Base-by-base conservation (phyloP, 1,284 basidiomycete genomes). In the Volvariella surrecta region DNA sequence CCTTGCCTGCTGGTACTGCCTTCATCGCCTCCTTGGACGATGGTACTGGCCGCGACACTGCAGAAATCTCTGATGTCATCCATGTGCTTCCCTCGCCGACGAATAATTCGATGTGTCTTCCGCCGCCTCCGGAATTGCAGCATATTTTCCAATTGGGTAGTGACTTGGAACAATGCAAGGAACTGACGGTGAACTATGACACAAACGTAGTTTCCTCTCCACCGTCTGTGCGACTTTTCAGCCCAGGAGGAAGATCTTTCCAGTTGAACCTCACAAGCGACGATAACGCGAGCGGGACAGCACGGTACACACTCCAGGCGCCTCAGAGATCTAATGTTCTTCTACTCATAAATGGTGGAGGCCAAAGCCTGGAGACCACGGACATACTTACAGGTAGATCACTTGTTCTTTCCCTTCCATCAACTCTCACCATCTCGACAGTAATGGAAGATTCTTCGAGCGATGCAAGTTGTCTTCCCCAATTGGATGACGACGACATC, bases 11-110 rank as follows among this genome's bases (percentile, higher is more conserved):
- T 2, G 70, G 67, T 22, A 70, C 72, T 3, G 54, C 59, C 17
- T 79, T 81, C 47, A 54, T 82, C 41, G 74, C 74, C 0, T 74
- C 75, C 9, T 64, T 82, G 28, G 70, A 77, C 47, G 68, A 74
- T 53, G 58, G 58, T 0, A 47, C 52, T 9, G 72, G 70, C 6
- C 50, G 58, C 3, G 60, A 58, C 44, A 55, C 68, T 3, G 69
- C 69, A 1, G 49, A 51, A 18, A 61, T 73, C 3, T 79, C 77
- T 19, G 71, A 76, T 49, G 52, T 81, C 17, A 67, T 73, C 38
- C 58, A 54, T 15, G 65, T 81, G 17, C 52, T 62, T 4, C 55
- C 67, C 7, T 74, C 64, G n/a, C 24, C 24, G 6, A 28, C 24
- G 24, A 52, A 49, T 31, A 60, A 71, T 51, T 54, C 61, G 0